Evolutionary conservation across 352 stramenopile species (phyloP), one percentile per base, ranked within the genome.

Genomic region (Globisporangium nunn): DNA sequence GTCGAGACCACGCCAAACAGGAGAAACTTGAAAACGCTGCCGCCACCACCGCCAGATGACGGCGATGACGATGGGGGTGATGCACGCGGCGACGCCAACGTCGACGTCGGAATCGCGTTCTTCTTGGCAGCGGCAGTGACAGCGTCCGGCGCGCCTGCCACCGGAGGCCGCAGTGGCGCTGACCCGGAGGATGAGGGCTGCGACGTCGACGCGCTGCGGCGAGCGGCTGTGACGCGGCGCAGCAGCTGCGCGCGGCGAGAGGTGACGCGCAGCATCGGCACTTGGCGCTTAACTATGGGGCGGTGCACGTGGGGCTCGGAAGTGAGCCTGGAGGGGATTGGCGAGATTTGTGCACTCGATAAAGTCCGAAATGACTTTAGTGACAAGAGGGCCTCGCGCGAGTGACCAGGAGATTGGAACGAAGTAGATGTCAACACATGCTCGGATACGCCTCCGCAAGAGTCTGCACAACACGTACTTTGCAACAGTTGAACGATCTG

Each of bases 1-100:
- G 71, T 62, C 17, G 74, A 79, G 35, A 93, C 65, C 48, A 69
- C 60, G 1, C 72, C 68, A 5, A 87, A 48, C 15, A 87, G 62
- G 37, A 89, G 69, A 29, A 82, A 54, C 63, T 79, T 80, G 41
- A 84, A 49, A 41, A 75, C 64, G 49, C 70, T 79, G 43, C 76
- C 69, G 15, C 55, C 47, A 33, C 50, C 11, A 15, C 17, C 18
- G 0, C 67, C 72, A 28, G 64, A 74, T 7, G 54, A 54, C 46
- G 61, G 56, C 17, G 60, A 45, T 35, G 54, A 7, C 28, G 58
- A 17, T 11, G 41, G 2, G 0, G 56, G 43, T 29, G 61, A 33
- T 23, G 23, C 23, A 23, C 23, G 23, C 23, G 23, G 23, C 23
- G 23, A 23, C 23, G 23, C 23, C 23, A 23, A 23, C 23, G 23